Evolutionary conservation across 805 yeast genomes (phyloP).

Genomic region (Monosporozyma servazzii): DNA sequence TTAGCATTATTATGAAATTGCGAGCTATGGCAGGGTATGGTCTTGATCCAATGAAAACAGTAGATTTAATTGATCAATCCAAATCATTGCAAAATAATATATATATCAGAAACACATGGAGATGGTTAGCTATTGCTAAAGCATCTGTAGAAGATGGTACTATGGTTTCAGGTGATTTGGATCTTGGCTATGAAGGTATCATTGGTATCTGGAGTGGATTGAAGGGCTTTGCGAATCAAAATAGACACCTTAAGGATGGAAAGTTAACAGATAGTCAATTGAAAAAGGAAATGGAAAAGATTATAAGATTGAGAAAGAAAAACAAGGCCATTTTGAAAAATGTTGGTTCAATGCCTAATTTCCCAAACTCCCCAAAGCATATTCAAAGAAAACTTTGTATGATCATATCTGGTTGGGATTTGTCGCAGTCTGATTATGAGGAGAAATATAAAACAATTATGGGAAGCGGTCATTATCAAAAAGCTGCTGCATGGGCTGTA

Average conservation of each 20-base stretch:
- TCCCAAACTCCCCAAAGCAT: conserved; percentile 31
- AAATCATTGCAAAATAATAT: conserved; percentile 40
- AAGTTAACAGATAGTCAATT: conserved; percentile 27
- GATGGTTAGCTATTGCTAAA: conserved; percentile 74
- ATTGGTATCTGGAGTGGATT: conserved; percentile 82
- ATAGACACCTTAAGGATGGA: conserved; percentile 33
- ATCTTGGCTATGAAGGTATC: conserved; percentile 83
- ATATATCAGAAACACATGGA: conserved; percentile 78
- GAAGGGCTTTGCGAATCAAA: conserved; percentile 41
- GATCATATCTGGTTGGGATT: conserved; percentile 85
- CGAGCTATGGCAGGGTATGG: conserved; percentile 72
- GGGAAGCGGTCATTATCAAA: conserved; percentile 53
- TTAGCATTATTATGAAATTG: conserved; percentile 58
- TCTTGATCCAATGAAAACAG: conserved; percentile 54
- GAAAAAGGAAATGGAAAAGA: conserved; percentile 28
- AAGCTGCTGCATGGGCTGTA: conserved; percentile 97
- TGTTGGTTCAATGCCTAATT: conserved; percentile 12
- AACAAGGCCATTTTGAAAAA: conserved; percentile 19
- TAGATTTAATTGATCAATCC: conserved; percentile 46
- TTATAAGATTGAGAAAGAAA: conserved; percentile 34
- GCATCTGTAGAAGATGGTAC: conserved; percentile 54
- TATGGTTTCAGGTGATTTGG: conserved; percentile 61
- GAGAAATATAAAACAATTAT: conserved; percentile 51
- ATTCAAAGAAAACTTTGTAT: conserved; percentile 70
- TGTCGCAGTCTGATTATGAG: conserved; percentile 66